Conservation (phyloP, 306 rosid genomes). For the Quillaja saponaria region DNA sequence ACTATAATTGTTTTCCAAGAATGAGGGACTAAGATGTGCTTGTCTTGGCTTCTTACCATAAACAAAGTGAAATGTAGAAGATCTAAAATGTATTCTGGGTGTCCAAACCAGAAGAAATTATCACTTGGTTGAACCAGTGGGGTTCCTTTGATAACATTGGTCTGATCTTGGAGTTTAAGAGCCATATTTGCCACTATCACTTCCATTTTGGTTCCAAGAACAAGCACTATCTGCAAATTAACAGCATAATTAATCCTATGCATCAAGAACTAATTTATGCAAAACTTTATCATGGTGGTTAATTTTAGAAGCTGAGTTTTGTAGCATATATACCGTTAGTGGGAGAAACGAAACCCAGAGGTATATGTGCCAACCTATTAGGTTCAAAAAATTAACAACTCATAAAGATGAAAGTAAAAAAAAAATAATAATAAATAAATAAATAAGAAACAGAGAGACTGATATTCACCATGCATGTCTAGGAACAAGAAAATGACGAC, state of each 20-base stretch:
- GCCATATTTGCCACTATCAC: conserved; percentile 58
- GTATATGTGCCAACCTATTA: conserved; percentile 59
- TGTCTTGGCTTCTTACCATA: too few relatives aligned
- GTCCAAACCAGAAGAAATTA: conserved; percentile 57
- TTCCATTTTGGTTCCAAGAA: conserved; percentile 58
- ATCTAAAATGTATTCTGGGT: conserved; percentile 47
- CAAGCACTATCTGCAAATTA: conserved; percentile 46
- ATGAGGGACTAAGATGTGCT: too few relatives aligned
- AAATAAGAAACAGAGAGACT: too few relatives aligned
- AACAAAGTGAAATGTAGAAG: conserved; percentile 54
- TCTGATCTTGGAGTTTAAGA: conserved; percentile 35
- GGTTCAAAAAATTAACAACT: neutral
- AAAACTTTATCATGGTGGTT: too few relatives aligned
- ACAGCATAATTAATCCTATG: neutral
- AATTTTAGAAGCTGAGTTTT: too few relatives aligned
- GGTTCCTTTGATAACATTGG: conserved; percentile 43
- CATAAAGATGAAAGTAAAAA: too few relatives aligned
- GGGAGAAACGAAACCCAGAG: conserved; percentile 65
- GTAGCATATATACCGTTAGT: conserved; percentile 23
- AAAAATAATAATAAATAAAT: too few relatives aligned
- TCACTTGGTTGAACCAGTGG: conserved; percentile 61
- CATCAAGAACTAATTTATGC: too few relatives aligned
- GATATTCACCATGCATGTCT: conserved; percentile 55
- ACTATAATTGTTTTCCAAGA: too few relatives aligned
- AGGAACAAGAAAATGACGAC: conserved; percentile 55